Evolutionary conservation across 495 filamentous ascomycete species (phyloP).

Genomic region (Paragyromitra xinjiangensis): DNA sequence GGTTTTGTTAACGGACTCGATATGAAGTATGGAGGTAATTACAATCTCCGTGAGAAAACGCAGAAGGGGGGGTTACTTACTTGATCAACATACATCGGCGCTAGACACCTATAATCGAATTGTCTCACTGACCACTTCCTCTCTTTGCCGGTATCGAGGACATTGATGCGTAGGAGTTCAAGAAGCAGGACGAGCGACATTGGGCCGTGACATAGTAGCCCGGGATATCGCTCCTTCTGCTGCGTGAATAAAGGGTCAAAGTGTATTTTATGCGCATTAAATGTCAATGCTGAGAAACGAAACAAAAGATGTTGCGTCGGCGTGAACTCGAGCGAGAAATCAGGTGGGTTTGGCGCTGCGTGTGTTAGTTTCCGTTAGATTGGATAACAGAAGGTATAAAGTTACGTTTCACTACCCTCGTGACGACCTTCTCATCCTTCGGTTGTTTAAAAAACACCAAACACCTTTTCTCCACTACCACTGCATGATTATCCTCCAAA

Average conservation of each 20-base stretch:
- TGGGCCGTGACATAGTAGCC: conserved; percentile 85
- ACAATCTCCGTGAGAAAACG: not conserved
- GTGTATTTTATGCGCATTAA: conserved; percentile 78
- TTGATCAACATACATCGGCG: conserved; percentile 79
- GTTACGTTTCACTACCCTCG: conserved; percentile 39
- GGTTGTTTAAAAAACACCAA: conserved; percentile 55
- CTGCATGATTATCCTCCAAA: conserved; percentile 50
- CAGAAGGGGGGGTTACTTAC: conserved; percentile 38
- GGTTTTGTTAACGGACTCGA: conserved; percentile 25
- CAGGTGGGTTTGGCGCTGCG: conserved; percentile 58
- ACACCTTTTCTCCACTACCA: conserved; percentile 57
- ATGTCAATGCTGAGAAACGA: conserved; percentile 76
- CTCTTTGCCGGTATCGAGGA: conserved; percentile 59
- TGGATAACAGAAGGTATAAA: not conserved
- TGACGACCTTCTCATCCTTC: conserved; percentile 5
- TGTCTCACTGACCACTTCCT: conserved; percentile 58
- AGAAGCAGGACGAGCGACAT: conserved; percentile 80
- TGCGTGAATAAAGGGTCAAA: conserved; percentile 73
- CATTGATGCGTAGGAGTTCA: conserved; percentile 64
- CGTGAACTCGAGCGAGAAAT: conserved; percentile 68
- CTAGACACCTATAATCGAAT: conserved; percentile 83
- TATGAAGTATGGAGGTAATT: not conserved
- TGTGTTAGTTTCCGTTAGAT: not conserved
- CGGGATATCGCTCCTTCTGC: conserved; percentile 74
- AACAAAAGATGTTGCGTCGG: conserved; percentile 74